Base-by-base conservation (phyloP, 768 basidiomycete genomes). In the Paxillus involutus region DNA sequence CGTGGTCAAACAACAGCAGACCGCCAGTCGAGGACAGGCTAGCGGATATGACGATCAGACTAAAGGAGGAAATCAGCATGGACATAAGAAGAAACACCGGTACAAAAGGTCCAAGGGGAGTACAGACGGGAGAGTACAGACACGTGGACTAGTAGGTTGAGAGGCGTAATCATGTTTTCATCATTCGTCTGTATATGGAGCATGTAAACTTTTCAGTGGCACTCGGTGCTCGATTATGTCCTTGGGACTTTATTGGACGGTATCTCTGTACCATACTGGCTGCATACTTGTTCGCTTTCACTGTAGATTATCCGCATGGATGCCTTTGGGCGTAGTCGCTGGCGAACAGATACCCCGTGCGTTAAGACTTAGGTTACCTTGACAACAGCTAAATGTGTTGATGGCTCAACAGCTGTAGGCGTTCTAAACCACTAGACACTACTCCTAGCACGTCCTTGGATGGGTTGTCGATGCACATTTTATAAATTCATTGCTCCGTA, bases 1-100 rank as follows among this genome's bases (percentile, higher is more conserved):
- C 19, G 43, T 36, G 21, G 48, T 59, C 21, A 70, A 58, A 30
- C 60, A 62, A 12, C 50, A 59, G 30, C 45, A 37, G 30, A 30
- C 29, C 11, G 35, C 17, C 32, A 12, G 42, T 19, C 56, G 45
- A 43, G 59, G 50, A 21, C 59, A 44, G 29, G 35, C 24, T 5
- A 21, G 45, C 19, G 50, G 12, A 12, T 21, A 56, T 11, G 53
- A 57, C 1, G 56, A 57, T 17, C 60, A 49, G 11, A 51, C 44
- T 21, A 57, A 51, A 19, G 50, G 47, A 44, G 62, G 56, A 30
- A 53, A 48, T 35, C 60, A 66, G 8, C 65, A 58, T 16, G 64
- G 57, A 17, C 19, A 61, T n/a, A 55, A 46, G 37, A 70, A 56
- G 59, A 67, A 63, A 43, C 52, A 59, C 4, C 55, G 59, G 11